A percentile compares a stretch with the other conserved stretches of the same genome.
These are phyloP conservation scores for Cryptosporidium ryanae DNA, from an alignment of 169 alveolate species.

Conservation along the genomic window DNA sequence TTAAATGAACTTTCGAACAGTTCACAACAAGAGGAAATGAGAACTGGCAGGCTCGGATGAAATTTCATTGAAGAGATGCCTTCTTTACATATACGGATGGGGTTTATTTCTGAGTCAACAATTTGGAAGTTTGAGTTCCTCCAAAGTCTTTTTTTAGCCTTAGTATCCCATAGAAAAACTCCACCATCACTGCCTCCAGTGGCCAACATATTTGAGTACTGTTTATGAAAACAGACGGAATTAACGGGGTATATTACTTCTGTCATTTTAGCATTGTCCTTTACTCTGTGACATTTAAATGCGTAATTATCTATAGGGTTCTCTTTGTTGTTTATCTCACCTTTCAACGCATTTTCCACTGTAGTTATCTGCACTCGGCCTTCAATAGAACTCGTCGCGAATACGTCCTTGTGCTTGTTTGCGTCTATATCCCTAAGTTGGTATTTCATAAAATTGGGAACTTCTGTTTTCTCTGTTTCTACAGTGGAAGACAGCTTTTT, in stretches of 20 bases:
- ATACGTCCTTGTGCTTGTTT: slow-evolving; percentile 57
- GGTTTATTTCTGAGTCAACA: slow-evolving; percentile 24
- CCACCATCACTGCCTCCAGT: slow-evolving; percentile 72
- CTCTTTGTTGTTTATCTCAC: slow-evolving; percentile 34
- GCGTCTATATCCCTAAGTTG: slow-evolving; percentile 54
- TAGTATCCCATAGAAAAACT: slow-evolving; percentile 64
- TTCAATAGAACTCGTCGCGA: slow-evolving; percentile 72
- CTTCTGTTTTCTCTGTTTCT: not conserved
- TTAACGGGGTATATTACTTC: slow-evolving; percentile 67
- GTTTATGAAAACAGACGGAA: slow-evolving; percentile 34
- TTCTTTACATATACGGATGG: slow-evolving; percentile 26
- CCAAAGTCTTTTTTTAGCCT: slow-evolving; percentile 73
- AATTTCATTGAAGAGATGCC: slow-evolving; percentile 40
- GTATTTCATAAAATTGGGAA: slow-evolving; percentile 66
- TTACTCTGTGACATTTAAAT: slow-evolving; percentile 71
- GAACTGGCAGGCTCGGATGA: slow-evolving; percentile 33
- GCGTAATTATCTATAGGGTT: slow-evolving; percentile 61
- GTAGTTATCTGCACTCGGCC: slow-evolving; percentile 63
- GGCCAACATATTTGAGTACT: slow-evolving; percentile 34
- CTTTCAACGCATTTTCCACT: slow-evolving; percentile 35
- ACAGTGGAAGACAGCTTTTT: slow-evolving; percentile 30
- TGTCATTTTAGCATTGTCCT: slow-evolving; percentile 54
- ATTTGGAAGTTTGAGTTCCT: slow-evolving; percentile 52
- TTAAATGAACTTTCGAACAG: slow-evolving; percentile 22
- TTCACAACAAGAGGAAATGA: slow-evolving; percentile 52